A percentile compares a stretch with the other conserved stretches of the same genome.
phyloP scores from a whole-genome alignment of 129 eudicot genomes.

The Sambucus nigra region DNA sequence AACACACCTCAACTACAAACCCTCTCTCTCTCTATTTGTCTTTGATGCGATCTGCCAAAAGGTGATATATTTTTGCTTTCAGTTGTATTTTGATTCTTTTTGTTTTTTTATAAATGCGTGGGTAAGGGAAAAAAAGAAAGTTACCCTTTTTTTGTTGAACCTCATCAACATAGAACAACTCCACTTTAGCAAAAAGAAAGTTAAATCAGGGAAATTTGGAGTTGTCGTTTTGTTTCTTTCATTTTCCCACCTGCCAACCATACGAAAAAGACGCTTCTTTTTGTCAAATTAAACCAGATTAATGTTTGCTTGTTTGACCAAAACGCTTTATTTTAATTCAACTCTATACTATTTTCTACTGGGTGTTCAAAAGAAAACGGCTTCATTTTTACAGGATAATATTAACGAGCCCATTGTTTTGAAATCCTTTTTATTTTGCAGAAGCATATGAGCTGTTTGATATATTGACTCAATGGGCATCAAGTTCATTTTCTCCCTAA shows the following conservation, averaged over 20 bases:
- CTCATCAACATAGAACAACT: neutral
- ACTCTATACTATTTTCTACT: conserved; percentile 11
- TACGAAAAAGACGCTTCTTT: neutral
- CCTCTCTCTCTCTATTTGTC: conserved; percentile 3
- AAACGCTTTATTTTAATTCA: conserved; percentile 2
- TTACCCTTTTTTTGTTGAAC: neutral
- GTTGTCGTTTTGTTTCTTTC: conserved; percentile 2
- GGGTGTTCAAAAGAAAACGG: conserved; percentile 6
- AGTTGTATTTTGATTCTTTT: neutral
- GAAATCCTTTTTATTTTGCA: neutral
- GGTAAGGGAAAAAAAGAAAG: neutral
- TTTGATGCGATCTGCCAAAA: neutral
- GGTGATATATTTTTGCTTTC: neutral
- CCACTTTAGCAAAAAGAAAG: neutral
- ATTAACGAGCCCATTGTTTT: neutral
- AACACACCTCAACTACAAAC: conserved; percentile 2
- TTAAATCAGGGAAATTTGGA: neutral
- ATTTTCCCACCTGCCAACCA: conserved; percentile 12
- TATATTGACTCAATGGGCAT: conserved; percentile 19
- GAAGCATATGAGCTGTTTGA: conserved; percentile 1
- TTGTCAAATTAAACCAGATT: neutral
- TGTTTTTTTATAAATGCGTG: neutral
- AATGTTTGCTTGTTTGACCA: conserved; percentile 21
- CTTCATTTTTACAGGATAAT: neutral
- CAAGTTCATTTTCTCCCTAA: conserved; percentile 24